Conservation (phyloP, 148 eudicot genomes). For the Gaultheria prostrata region DNA sequence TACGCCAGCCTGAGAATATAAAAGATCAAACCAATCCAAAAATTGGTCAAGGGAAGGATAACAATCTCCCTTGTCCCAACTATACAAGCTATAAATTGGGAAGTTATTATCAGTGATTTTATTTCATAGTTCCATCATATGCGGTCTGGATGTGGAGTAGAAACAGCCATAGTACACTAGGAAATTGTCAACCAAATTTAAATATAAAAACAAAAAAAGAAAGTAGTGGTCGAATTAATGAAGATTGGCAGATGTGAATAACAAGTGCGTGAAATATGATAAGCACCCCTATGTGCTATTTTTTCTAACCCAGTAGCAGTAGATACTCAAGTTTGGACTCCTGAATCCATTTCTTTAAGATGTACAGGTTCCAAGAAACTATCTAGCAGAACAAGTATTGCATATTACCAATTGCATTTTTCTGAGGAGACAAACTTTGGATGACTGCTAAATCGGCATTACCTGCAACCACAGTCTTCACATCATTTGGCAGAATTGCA, state of each 20-base stretch:
- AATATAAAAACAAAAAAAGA: background rate
- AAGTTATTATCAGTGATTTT: background rate
- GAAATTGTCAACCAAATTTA: background rate
- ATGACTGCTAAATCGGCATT: slow-evolving; percentile 8
- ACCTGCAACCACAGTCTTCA: slow-evolving; percentile 91
- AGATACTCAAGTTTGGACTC: too few species aligned
- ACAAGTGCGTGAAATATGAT: background rate
- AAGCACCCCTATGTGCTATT: background rate
- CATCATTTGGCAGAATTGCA: slow-evolving; percentile 61
- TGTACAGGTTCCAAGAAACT: background rate
- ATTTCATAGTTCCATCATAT: background rate
- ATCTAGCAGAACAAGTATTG: background rate
- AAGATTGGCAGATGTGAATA: background rate
- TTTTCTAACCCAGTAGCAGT: too few species aligned
- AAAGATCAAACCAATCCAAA: too few species aligned
- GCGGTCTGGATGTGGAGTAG: too few species aligned
- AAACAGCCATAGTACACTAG: background rate
- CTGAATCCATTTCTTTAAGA: background rate
- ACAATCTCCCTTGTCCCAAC: too few species aligned
- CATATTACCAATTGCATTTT: background rate
- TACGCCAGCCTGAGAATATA: too few species aligned
- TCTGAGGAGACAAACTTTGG: background rate
- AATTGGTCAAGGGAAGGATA: too few species aligned
- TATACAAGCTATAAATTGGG: background rate
- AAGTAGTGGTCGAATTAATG: background rate